Conservation (phyloP, 768 basidiomycete species). For the Guyanaporus albipodus region DNA sequence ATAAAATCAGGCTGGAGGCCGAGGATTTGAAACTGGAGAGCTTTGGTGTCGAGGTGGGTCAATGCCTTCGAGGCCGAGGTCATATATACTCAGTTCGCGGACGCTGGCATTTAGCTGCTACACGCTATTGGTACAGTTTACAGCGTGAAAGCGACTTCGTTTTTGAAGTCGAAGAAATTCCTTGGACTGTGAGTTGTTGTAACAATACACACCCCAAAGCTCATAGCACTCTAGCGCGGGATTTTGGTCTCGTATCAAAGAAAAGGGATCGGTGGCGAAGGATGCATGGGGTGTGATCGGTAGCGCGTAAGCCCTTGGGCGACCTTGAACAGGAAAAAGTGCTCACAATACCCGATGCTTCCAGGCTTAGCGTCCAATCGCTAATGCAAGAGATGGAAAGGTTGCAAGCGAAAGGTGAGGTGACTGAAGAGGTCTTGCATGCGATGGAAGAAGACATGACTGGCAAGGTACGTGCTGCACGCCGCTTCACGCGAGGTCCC, state of each 20-base stretch:
- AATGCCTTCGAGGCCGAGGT: neutral
- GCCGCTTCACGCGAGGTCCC: neutral
- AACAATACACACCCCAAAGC: neutral
- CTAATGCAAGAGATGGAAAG: constrained; percentile 78
- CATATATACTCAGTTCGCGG: neutral
- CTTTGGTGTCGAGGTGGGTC: constrained; percentile 88
- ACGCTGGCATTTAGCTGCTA: constrained; percentile 49
- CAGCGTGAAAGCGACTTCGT: constrained; percentile 88
- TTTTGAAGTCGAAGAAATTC: constrained; percentile 87
- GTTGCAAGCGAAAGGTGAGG: constrained; percentile 83
- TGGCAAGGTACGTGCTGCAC: constrained; percentile 58
- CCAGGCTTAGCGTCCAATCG: constrained; percentile 32
- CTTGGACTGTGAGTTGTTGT: constrained; percentile 69
- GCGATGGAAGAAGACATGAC: constrained; percentile 91
- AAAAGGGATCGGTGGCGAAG: constrained; percentile 89
- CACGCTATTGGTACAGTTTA: constrained; percentile 92
- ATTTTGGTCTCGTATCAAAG: constrained; percentile 91
- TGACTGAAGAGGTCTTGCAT: constrained; percentile 78
- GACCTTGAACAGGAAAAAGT: constrained; percentile 43
- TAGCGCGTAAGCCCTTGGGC: constrained; percentile 70
- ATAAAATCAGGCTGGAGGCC: constrained; percentile 74
- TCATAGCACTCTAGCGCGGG: constrained; percentile 53
- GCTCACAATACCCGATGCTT: constrained; percentile 44
- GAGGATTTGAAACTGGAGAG: constrained; percentile 96
- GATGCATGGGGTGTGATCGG: constrained; percentile 97